Evolutionary conservation across 2,329 filamentous ascomycete species (phyloP), one percentile per base, ranked within the genome.

Genomic region (Knoxdaviesia capensis): DNA sequence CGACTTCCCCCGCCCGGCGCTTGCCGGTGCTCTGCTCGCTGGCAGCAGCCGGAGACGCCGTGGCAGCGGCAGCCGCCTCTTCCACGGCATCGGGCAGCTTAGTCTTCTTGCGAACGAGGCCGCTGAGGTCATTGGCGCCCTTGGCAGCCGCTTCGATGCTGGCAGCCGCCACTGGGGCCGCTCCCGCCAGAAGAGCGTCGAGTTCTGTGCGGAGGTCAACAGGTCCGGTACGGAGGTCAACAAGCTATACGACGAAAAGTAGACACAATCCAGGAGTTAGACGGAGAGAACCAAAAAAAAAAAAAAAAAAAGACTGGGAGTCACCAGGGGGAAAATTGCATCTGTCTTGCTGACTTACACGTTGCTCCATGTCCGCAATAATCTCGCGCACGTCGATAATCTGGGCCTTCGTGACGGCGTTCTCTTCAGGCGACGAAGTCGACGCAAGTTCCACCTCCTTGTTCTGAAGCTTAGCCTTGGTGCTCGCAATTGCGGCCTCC

Each of bases 361-460:
- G 67, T 54, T 78, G 71, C 60, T 85, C 76, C 73, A 90, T 83
- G 49, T 90, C 83, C 42, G 69, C 68, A 39, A 88, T 69, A 49
- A 90, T 74, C 46, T 86, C 79, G 59, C 81, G 82, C 48, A 83
- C 79, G 46, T 90, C 80, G 42, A 65, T 59, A 46, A 90, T 80
- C 45, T 71, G 66, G 46, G 65, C 65, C 50, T 73, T 64, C 36
- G 69, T 69, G 47, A 72, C 53, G 40, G 80, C 77, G 48, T 77
- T 77, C 45, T 82, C 77, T 52, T 80, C 76, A 31, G 74, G 72
- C 43, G 71, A 70, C 42, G 74, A 71, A 46, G 71, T 64, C 31
- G 71, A 71, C 1, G 70, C 66, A 6, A 86, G 64, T 39, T 76
- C 71, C 5, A 74, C 71, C 53, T 84, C 74, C 54, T 82, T 80